Percentiles rank a stretch among this genome's conserved stretches.
Conservation (phyloP, 2,329 filamentous ascomycete species). For the Emydomyces testavorans region DNA sequence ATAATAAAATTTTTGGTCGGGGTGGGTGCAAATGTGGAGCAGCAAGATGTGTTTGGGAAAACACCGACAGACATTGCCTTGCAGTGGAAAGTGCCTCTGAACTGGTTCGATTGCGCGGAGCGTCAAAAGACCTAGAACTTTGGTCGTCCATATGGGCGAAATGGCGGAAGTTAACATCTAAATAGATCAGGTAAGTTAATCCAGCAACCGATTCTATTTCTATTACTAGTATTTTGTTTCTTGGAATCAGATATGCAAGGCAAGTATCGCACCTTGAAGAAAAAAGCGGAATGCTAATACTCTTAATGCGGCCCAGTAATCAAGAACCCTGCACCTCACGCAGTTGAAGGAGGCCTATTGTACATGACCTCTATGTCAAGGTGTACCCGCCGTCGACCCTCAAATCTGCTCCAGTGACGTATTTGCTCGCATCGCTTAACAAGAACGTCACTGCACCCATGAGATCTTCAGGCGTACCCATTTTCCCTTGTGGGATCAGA, state of each 20-base stretch:
- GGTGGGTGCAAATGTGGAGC: neutral
- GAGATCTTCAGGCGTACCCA: slow-evolving; percentile 81
- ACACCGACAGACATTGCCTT: slow-evolving; percentile 2
- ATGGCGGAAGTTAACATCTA: too few species aligned
- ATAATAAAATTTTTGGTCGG: neutral
- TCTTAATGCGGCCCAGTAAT: too few species aligned
- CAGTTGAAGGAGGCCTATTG: neutral
- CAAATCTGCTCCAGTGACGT: slow-evolving; percentile 64
- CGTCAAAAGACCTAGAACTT: too few species aligned
- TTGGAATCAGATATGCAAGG: too few species aligned
- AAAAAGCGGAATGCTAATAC: too few species aligned
- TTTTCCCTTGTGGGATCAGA: slow-evolving; percentile 82
- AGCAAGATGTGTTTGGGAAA: neutral
- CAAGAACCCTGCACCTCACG: too few species aligned
- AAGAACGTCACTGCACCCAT: slow-evolving; percentile 89
- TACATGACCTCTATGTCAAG: slow-evolving; percentile 45
- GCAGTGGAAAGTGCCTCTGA: neutral
- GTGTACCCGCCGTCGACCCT: slow-evolving; percentile 83
- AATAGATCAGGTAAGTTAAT: too few species aligned
- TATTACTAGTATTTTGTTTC: too few species aligned
- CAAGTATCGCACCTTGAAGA: too few species aligned
- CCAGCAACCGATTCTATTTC: too few species aligned
- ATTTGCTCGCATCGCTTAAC: slow-evolving; percentile 64
- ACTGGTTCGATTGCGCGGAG: neutral
- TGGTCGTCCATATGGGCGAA: too few species aligned